Conservation (phyloP, 2,329 filamentous ascomycete species). For the Pleomassaria siparia region DNA sequence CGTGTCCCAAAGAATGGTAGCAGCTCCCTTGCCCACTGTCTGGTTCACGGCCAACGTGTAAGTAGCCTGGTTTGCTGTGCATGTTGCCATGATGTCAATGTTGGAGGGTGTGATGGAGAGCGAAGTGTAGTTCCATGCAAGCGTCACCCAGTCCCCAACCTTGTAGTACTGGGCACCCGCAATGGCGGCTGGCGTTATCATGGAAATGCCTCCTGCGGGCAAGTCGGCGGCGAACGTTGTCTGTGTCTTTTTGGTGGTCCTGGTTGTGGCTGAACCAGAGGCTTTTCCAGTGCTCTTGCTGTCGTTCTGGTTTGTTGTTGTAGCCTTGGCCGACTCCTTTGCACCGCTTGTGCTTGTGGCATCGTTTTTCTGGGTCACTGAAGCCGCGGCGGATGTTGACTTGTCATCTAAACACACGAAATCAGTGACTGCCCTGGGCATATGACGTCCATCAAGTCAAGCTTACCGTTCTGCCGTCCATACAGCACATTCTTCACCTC, state of each 20-base stretch:
- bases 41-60: slow-evolving; percentile 66
- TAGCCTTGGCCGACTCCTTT: slow-evolving; percentile 10
- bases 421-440: slow-evolving; percentile 2
- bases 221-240: slow-evolving; percentile 48
- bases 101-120: slow-evolving; percentile 59
- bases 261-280: slow-evolving; percentile 12
- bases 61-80: slow-evolving; percentile 58
- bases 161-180: slow-evolving; percentile 62
- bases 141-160: slow-evolving; percentile 63
- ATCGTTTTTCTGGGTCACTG: slow-evolving; percentile 11
- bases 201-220: slow-evolving; percentile 60
- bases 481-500: slow-evolving; percentile 32
- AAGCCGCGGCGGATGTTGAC: slow-evolving; percentile 7
- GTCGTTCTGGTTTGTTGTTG: neutral
- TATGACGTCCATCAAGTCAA: neutral
- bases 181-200: slow-evolving; percentile 59
- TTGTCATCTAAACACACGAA: slow-evolving; percentile 9
- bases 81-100: slow-evolving; percentile 64
- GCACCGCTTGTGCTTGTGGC: slow-evolving; percentile 12
- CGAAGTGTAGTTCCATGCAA: slow-evolving; percentile 70
- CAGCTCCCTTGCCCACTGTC: slow-evolving; percentile 53
- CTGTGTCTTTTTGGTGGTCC: slow-evolving; percentile 20
- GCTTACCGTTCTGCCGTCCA: slow-evolving; percentile 35
- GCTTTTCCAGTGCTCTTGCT: slow-evolving; percentile 23
- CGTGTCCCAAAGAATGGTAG: slow-evolving; percentile 63